Percentiles rank a stretch among this genome's conserved stretches.
Conservation (phyloP, 148 eudicot species). For the Rhododendron molle region DNA sequence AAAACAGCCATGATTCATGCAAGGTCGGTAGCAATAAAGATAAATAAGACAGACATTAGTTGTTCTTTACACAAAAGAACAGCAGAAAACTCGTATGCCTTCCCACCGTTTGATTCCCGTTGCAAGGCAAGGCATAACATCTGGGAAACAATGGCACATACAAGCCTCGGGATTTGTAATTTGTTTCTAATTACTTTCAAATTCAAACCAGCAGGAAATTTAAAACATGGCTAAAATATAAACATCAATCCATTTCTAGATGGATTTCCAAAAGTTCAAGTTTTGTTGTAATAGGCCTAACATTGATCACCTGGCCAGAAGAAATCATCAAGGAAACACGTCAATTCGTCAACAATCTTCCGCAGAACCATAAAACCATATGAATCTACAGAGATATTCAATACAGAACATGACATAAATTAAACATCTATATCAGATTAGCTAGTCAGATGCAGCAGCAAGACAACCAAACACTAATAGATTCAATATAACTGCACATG, state of each 20-base stretch:
- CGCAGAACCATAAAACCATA: not conserved
- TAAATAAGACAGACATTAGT: not conserved
- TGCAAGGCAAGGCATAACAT: not conserved
- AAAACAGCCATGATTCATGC: not conserved
- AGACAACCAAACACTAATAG: not conserved
- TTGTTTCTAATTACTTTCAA: not conserved
- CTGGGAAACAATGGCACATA: not conserved
- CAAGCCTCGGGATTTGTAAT: not conserved
- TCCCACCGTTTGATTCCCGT: not conserved
- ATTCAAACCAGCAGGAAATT: not conserved
- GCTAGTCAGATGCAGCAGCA: not conserved
- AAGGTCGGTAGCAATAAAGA: not conserved
- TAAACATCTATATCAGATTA: not conserved
- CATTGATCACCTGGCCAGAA: not conserved
- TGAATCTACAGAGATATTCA: not conserved
- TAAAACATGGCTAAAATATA: not conserved
- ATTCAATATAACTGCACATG: not conserved
- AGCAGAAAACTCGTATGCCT: not conserved
- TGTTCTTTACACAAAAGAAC: not conserved
- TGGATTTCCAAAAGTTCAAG: not conserved
- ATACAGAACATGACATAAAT: not conserved
- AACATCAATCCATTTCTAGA: not conserved
- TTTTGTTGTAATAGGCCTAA: not conserved
- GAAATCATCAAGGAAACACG: not conserved
- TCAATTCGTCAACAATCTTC: not conserved